These are phyloP conservation scores for Herpotrichia juniperi DNA, from an alignment of 2,329 filamentous ascomycete genomes.

Conservation along the genomic window DNA sequence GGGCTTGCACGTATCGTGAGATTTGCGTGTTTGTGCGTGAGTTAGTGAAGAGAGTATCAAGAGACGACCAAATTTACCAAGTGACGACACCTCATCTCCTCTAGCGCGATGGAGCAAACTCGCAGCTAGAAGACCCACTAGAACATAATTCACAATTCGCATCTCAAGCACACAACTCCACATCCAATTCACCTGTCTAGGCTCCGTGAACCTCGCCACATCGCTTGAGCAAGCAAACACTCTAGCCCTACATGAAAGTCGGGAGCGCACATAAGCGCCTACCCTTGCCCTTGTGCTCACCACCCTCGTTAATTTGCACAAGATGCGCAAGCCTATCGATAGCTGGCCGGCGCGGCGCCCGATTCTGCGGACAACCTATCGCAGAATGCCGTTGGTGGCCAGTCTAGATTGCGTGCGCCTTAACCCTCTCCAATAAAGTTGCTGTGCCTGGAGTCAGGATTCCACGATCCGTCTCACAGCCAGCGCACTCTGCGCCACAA, in stretches of 20 bases:
- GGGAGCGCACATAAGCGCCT: background rate
- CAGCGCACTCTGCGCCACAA: background rate
- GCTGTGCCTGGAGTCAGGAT: no score
- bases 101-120: background rate
- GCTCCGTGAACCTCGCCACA: background rate
- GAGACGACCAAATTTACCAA: background rate
- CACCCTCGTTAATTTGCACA: background rate
- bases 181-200: background rate
- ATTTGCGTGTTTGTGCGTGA: no score
- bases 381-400: background rate
- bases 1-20: no score
- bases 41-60: background rate
- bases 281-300: constrained; percentile 2
- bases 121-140: background rate
- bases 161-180: background rate
- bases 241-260: background rate
- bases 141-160: background rate
- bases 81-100: background rate
- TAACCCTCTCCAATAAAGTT: background rate
- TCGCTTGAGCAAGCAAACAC: background rate
- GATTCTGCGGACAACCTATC: background rate
- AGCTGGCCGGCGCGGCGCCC: background rate
- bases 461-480: no score
- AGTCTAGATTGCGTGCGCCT: background rate
- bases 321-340: constrained; percentile 3